Conservation (phyloP, 192 early-diverging fungal species). For the Umbelopsis sp. region DNA sequence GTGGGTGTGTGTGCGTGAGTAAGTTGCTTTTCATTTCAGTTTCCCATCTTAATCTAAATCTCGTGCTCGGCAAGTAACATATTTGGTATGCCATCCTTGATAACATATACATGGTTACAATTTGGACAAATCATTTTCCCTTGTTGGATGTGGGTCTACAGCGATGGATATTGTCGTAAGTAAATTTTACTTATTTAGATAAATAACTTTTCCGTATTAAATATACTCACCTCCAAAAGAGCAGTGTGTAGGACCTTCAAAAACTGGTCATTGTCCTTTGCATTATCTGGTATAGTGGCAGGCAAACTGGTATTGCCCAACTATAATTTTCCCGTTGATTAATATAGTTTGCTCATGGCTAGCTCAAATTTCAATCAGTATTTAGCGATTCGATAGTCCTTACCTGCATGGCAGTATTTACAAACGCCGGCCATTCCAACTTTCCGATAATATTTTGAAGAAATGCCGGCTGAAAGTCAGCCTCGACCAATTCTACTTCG, state of each 20-base stretch:
- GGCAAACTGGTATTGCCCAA: slow-evolving; percentile 72
- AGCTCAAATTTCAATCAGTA: neutral
- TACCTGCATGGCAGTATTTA: slow-evolving; percentile 66
- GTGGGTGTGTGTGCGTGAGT: too few species aligned
- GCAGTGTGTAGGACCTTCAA: slow-evolving; percentile 76
- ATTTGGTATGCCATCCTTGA: slow-evolving; percentile 93
- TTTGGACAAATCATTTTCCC: slow-evolving; percentile 92
- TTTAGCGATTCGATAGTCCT: neutral
- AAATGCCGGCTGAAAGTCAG: slow-evolving; percentile 88
- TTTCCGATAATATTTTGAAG: slow-evolving; percentile 78
- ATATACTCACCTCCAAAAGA: slow-evolving; percentile 73
- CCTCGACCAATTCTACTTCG: slow-evolving; percentile 81
- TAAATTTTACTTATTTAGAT: too few species aligned
- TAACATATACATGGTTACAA: slow-evolving; percentile 88
- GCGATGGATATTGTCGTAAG: neutral
- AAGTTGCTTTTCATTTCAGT: neutral
- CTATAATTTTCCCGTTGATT: slow-evolving; percentile 35
- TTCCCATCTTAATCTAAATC: slow-evolving; percentile 43
- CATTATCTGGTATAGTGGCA: slow-evolving; percentile 58
- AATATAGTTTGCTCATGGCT: neutral
- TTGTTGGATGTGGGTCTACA: slow-evolving; percentile 78
- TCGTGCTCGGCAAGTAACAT: slow-evolving; percentile 87
- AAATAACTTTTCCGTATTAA: neutral
- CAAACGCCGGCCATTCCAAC: slow-evolving; percentile 76
- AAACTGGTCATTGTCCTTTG: slow-evolving; percentile 63